phyloP scores from a whole-genome alignment of 2,329 filamentous ascomycete genomes.

The Curvularia verruculosa region DNA sequence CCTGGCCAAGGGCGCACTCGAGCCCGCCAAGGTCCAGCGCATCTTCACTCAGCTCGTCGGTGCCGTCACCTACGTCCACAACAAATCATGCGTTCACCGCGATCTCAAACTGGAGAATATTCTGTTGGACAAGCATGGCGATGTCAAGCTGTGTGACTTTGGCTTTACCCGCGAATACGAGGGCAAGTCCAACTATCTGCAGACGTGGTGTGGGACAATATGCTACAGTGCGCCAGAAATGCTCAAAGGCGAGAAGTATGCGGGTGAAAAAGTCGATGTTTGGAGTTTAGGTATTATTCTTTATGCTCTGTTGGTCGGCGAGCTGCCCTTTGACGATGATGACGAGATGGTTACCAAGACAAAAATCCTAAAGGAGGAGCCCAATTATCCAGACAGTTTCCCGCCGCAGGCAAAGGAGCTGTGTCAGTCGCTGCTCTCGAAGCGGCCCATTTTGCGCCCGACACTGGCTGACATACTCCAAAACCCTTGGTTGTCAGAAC shows the following conservation, averaged over 20 bases:
- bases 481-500: conserved; percentile 85
- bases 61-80: conserved; percentile 93
- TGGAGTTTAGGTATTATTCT: conserved; percentile 89
- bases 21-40: conserved; percentile 86
- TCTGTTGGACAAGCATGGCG: conserved; percentile 91
- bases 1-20: conserved; percentile 81
- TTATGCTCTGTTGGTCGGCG: conserved; percentile 80
- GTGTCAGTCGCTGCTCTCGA: conserved; percentile 82
- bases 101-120: conserved; percentile 98
- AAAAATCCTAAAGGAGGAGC: conserved; percentile 84
- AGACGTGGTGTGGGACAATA: conserved; percentile 97
- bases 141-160: conserved; percentile 97
- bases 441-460: conserved; percentile 83
- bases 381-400: conserved; percentile 81
- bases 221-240: conserved; percentile 99
- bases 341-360: conserved; percentile 85
- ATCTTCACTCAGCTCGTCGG: conserved; percentile 96
- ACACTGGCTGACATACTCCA: conserved; percentile 82
- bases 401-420: conserved; percentile 78
- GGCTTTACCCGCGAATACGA: conserved; percentile 98
- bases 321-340: conserved; percentile 95
- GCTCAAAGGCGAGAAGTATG: conserved; percentile 98
- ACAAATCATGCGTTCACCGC: conserved; percentile 92
- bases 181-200: conserved; percentile 89
- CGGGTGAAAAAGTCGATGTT: conserved; percentile 95